Base-by-base conservation (phyloP, 768 basidiomycete species). In the Auricularia auricula-judae region DNA sequence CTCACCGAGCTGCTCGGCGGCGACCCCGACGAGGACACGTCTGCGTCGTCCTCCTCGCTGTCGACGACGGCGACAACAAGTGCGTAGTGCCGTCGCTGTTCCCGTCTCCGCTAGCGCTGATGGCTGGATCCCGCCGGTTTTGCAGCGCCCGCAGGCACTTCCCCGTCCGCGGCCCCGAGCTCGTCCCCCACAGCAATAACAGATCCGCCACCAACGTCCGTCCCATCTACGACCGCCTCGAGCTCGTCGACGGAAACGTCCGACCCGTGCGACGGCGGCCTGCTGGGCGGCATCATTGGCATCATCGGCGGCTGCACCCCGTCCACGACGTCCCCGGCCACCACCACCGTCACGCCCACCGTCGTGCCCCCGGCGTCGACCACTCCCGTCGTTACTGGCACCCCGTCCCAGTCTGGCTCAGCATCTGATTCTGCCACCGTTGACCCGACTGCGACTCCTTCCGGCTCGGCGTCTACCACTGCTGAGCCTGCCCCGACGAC, bases 391-490 rank as follows among this genome's bases (percentile, higher is more conserved):
- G 54, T 56, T 29, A 23, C 63, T 42, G 12, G 62, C 47, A 35
- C 29, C n/a, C 1, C 58, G 43, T 51, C 63, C 21, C 21, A 42
- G 39, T 42, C 54, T 36, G 36, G 36, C 18, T 21, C 65, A 42
- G 43, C 43, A 29, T 21, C 61, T 23, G n/a, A 36, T 4, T 33
- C 65, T n/a, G 36, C 62, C 10, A 66, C 63, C 3, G 18, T 23
- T 21, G 47, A 64, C 18, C 34, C 51, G 14, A 60, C 66, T 39
- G 56, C 59, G 56, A 72, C 72, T 63, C 72, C 77, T 44, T 76
- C 81, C 0, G 78, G 73, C 36, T 74, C 81, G 12, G 75, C 78
- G 0, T 82, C 81, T 63, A 72, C 80, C 29, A 78, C 80, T 11
- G 76, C 77, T 69, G 74, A 77, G 1, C 75, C 79, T 0, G 67